A percentile compares a stretch with the other conserved stretches of the same genome.
Evolutionary conservation across 1,284 basidiomycete genomes (phyloP).

Genomic region (Entoloma clypeatum): DNA sequence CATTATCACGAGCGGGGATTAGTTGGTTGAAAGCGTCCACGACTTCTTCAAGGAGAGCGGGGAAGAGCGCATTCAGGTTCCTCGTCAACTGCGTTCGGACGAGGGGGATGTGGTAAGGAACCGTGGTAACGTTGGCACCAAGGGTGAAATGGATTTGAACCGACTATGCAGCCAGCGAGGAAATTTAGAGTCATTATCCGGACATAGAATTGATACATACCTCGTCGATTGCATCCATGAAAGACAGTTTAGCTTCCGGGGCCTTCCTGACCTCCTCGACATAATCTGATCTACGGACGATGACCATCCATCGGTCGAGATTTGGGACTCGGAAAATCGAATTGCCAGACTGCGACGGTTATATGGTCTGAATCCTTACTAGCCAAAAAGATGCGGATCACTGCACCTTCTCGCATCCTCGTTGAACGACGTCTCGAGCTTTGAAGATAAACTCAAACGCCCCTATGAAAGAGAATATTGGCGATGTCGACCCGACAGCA

Average conservation of each 20-base stretch:
- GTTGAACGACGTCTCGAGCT: slow-evolving; percentile 20
- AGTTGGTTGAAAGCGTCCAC: slow-evolving; percentile 8
- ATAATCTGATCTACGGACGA: slow-evolving; percentile 27
- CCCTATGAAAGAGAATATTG: slow-evolving; percentile 20
- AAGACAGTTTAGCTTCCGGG: slow-evolving; percentile 32
- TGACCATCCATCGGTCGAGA: slow-evolving; percentile 29
- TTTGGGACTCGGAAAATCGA: slow-evolving; percentile 36
- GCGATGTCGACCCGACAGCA: slow-evolving; percentile 19
- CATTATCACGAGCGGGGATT: slow-evolving; percentile 1
- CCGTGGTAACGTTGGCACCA: slow-evolving; percentile 16
- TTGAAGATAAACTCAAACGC: slow-evolving; percentile 19
- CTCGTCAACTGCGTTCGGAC: slow-evolving; percentile 20
- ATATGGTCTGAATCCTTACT: not conserved
- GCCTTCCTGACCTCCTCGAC: slow-evolving; percentile 34
- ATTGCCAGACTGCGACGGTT: not conserved
- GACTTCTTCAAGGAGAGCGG: slow-evolving; percentile 10
- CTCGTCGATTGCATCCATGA: slow-evolving; percentile 19
- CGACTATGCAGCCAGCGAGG: slow-evolving; percentile 5
- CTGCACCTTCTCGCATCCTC: slow-evolving; percentile 28
- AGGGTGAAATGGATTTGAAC: slow-evolving; percentile 21
- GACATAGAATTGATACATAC: slow-evolving; percentile 12
- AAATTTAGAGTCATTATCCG: not conserved
- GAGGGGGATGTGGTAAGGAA: slow-evolving; percentile 23
- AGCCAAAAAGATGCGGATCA: not conserved
- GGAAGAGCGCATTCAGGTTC: slow-evolving; percentile 15